A percentile compares a stretch with the other conserved stretches of the same genome.
Evolutionary conservation across 176 grass and related monocot species (phyloP).

Genomic region (Rhynchospora pubera): DNA sequence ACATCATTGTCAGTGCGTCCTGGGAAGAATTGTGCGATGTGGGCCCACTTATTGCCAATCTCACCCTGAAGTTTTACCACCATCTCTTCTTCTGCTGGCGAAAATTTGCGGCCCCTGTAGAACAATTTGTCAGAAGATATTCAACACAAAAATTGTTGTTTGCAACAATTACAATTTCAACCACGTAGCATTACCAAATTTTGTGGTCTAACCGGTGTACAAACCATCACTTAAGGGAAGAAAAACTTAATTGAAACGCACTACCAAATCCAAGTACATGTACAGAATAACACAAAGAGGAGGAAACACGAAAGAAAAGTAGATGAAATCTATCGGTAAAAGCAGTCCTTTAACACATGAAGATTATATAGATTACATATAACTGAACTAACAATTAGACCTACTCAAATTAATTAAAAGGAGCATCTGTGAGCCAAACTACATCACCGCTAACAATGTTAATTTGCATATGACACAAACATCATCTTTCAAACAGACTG

Average conservation of each 20-base stretch:
- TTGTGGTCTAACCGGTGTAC: not conserved
- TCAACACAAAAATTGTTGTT: not conserved
- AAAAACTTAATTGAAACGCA: too few species aligned
- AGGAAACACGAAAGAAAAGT: not conserved
- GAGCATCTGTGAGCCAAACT: not conserved
- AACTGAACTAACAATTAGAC: not conserved
- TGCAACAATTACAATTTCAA: not conserved
- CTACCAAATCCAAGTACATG: not conserved
- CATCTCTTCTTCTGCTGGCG: slow-evolving; percentile 34
- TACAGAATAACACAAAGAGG: too few species aligned
- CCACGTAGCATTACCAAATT: not conserved
- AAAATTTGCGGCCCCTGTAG: slow-evolving; percentile 31
- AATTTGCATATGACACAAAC: too few species aligned
- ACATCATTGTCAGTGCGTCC: slow-evolving; percentile 66
- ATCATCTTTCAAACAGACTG: not conserved
- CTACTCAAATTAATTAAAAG: not conserved
- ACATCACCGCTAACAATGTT: too few species aligned
- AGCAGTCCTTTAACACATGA: not conserved
- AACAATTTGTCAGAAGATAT: not conserved
- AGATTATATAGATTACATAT: not conserved
- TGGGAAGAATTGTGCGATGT: slow-evolving; percentile 30
- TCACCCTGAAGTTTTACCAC: slow-evolving; percentile 34
- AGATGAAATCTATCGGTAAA: not conserved
- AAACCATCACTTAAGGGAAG: not conserved
- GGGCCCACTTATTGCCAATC: slow-evolving; percentile 60